Percentiles rank a stretch among this genome's conserved stretches.
These are phyloP conservation scores for Cutaneotrichosporon curvatum DNA, from an alignment of 1,284 basidiomycete species.

Conservation along the genomic window DNA sequence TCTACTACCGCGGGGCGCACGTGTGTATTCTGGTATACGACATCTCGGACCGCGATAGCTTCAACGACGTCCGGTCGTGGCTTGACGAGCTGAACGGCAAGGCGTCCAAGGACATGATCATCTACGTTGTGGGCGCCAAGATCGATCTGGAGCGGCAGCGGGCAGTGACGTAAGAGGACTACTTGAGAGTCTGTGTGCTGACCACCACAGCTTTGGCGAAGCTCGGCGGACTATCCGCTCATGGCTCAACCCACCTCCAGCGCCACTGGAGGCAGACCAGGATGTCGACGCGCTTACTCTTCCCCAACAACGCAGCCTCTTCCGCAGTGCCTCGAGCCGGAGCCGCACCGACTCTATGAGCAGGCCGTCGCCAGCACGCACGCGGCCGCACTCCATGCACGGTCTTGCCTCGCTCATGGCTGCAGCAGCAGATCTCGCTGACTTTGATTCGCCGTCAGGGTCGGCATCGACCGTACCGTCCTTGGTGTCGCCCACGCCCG, in stretches of 20 bases:
- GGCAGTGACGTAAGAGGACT: constrained; percentile 27
- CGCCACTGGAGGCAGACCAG: constrained; percentile 12
- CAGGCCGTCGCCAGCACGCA: constrained; percentile 4
- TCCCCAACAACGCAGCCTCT: constrained; percentile 17
- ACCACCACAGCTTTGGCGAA: constrained; percentile 24
- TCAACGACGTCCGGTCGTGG: constrained; percentile 89
- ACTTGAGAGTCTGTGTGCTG: neutral
- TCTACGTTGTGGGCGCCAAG: constrained; percentile 45
- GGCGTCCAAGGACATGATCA: constrained; percentile 41
- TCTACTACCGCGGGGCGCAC: constrained; percentile 52
- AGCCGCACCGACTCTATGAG: constrained; percentile 8
- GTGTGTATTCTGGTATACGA: constrained; percentile 52
- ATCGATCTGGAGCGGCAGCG: constrained; percentile 31
- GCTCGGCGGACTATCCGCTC: constrained; percentile 28
- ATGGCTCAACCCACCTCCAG: constrained; percentile 30
- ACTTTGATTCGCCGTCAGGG: constrained; percentile 7
- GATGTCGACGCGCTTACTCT: neutral
- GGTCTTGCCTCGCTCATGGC: constrained; percentile 22
- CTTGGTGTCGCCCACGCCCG: constrained; percentile 7
- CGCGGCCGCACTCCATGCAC: constrained; percentile 21
- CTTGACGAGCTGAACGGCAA: constrained; percentile 57
- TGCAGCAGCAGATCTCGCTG: constrained; percentile 7
- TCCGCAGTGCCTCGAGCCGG: constrained; percentile 26
- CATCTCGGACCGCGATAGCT: constrained; percentile 62
- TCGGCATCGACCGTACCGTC: constrained; percentile 4